These are phyloP conservation scores for Didymella pomorum DNA, from an alignment of 2,329 filamentous ascomycete genomes.

Conservation along the genomic window DNA sequence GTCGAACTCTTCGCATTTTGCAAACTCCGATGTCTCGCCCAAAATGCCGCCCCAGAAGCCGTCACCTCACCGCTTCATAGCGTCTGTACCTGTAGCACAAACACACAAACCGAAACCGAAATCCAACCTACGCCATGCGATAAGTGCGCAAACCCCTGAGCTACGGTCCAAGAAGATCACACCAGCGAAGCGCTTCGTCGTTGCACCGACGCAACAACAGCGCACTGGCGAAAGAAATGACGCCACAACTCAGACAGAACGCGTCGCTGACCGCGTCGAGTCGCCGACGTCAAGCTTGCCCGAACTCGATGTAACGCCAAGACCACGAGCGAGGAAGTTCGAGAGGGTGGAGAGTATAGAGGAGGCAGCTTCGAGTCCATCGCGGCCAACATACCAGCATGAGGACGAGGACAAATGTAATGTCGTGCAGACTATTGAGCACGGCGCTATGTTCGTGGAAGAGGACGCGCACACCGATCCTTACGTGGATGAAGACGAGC, in stretches of 20 bases:
- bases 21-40: conserved; percentile 3
- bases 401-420: background rate
- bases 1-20: background rate
- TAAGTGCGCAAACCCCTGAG: background rate
- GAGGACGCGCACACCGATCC: background rate
- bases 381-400: conserved; percentile 16
- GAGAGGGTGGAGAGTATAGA: conserved; percentile 48
- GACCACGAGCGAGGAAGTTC: conserved; percentile 12
- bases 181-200: conserved; percentile 46
- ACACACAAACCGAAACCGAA: conserved; percentile 9
- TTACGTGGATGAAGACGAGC: background rate
- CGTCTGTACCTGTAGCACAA: background rate
- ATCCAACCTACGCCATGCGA: conserved; percentile 2
- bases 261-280: conserved; percentile 6
- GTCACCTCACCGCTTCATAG: conserved; percentile 21
- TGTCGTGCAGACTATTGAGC: conserved; percentile 29
- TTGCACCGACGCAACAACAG: conserved; percentile 26
- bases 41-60: conserved; percentile 17
- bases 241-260: background rate
- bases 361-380: conserved; percentile 30
- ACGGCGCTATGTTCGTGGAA: conserved; percentile 13
- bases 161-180: conserved; percentile 30
- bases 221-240: background rate
- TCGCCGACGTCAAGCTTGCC: background rate
- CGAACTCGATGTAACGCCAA: background rate